Conservation (phyloP, 305 asterid species). For the Andrographis paniculata region DNA sequence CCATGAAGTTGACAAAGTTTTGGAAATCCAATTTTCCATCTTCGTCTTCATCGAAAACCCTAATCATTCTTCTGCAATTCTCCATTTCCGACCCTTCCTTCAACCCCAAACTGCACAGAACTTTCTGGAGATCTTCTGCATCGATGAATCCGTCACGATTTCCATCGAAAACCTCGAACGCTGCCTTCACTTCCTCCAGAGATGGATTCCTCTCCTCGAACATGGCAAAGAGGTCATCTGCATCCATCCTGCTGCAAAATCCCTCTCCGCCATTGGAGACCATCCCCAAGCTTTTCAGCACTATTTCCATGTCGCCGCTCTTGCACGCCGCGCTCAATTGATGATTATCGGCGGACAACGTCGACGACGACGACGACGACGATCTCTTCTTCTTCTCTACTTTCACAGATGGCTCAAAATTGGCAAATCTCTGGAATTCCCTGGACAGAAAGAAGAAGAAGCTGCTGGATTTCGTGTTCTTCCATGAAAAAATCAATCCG, state of each 20-base stretch:
- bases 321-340: no score
- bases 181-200: conserved; percentile 41
- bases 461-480: no score
- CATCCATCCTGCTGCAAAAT: conserved; percentile 13
- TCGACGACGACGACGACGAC: no score
- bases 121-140: conserved; percentile 43
- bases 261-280: background rate
- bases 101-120: conserved; percentile 37
- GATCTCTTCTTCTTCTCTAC: no score
- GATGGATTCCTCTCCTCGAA: conserved; percentile 40
- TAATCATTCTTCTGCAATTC: conserved; percentile 50
- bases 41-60: conserved; percentile 36
- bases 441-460: no score
- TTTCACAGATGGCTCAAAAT: no score
- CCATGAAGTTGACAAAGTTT: conserved; percentile 45
- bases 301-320: conserved; percentile 31
- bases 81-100: conserved; percentile 35
- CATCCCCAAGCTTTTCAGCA: conserved; percentile 32
- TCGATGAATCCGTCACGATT: conserved; percentile 61
- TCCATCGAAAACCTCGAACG: conserved; percentile 54
- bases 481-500: no score
- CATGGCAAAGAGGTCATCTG: conserved; percentile 17
- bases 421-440: no score
- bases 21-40: conserved; percentile 48
- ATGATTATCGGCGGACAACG: no score